Percentiles rank a stretch among this genome's conserved stretches.
Evolutionary conservation across 768 basidiomycete species (phyloP).

Genomic region (Phylloporus rhodoxanthus): DNA sequence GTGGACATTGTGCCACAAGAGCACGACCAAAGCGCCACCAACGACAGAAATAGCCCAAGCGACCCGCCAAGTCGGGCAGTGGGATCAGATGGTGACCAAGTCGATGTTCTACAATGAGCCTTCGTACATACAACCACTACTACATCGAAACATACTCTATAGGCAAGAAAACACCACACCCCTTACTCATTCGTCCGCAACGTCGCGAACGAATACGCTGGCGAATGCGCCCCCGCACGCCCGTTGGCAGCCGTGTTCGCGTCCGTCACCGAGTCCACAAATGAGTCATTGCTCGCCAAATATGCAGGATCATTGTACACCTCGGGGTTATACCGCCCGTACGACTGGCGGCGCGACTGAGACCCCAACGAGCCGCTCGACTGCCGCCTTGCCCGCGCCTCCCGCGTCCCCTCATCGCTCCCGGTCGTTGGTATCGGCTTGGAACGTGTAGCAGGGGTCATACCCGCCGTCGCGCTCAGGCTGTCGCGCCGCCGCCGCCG

Average conservation of each 20-base stretch:
- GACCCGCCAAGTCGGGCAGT: background rate
- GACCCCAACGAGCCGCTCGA: conserved; percentile 25
- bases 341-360: conserved; percentile 12
- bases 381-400: conserved; percentile 13
- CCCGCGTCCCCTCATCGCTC: conserved; percentile 5
- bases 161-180: background rate
- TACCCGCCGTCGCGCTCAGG: conserved; percentile 18
- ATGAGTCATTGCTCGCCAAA: conserved; percentile 24
- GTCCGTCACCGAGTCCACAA: conserved; percentile 21
- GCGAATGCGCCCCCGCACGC: conserved; percentile 16
- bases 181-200: conserved; percentile 10
- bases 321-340: conserved; percentile 18
- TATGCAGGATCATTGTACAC: conserved; percentile 26
- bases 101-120: background rate
- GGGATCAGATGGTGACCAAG: too few species aligned
- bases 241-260: conserved; percentile 24
- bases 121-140: conserved; percentile 5
- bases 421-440: conserved; percentile 12
- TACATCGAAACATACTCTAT: conserved; percentile 8
- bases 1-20: background rate
- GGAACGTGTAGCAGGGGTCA: conserved; percentile 17
- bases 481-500: conserved; percentile 22
- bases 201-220: conserved; percentile 16
- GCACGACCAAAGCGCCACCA: background rate
- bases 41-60: background rate